Evolutionary conservation across 176 grass and related monocot genomes (phyloP).

Genomic region (Hordeum marinum): DNA sequence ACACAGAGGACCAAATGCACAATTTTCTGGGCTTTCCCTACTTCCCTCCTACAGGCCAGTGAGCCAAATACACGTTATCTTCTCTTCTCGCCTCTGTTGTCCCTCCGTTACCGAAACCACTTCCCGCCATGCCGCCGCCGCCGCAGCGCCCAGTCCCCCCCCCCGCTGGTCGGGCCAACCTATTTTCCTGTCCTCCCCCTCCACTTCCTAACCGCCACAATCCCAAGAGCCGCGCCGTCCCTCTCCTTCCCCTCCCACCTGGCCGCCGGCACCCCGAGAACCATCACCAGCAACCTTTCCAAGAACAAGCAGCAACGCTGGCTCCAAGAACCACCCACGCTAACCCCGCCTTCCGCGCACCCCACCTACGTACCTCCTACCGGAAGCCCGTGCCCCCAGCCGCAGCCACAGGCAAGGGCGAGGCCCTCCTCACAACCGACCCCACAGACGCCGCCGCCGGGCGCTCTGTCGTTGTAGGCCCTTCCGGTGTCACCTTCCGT

Average conservation of each 20-base stretch:
- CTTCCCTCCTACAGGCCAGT: no score
- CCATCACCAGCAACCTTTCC: not conserved
- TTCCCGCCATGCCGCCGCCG: slow-evolving; percentile 38
- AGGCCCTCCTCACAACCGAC: slow-evolving; percentile 52
- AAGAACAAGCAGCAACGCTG: not conserved
- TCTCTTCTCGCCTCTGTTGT: not conserved
- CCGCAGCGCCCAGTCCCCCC: slow-evolving; percentile 15
- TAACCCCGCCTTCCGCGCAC: slow-evolving; percentile 47
- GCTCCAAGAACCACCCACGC: not conserved
- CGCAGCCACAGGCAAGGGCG: slow-evolving; percentile 30
- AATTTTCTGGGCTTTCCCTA: no score
- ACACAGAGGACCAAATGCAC: no score
- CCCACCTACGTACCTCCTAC: slow-evolving; percentile 71
- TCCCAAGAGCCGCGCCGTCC: slow-evolving; percentile 23
- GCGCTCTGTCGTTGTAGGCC: slow-evolving; percentile 64
- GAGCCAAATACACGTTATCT: not conserved
- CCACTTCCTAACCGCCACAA: slow-evolving; percentile 40
- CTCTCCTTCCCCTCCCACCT: slow-evolving; percentile 1
- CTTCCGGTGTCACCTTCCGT: slow-evolving; percentile 68
- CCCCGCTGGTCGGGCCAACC: slow-evolving; percentile 21
- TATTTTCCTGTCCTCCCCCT: slow-evolving; percentile 49
- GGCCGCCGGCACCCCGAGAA: slow-evolving; percentile 16
- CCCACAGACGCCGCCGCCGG: slow-evolving; percentile 37
- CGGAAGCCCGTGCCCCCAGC: slow-evolving; percentile 64
- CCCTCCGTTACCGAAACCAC: not conserved